A percentile compares a stretch with the other conserved stretches of the same genome.
Conservation (phyloP, 371 early-diverging fungal genomes). For the Gilbertella persicaria region DNA sequence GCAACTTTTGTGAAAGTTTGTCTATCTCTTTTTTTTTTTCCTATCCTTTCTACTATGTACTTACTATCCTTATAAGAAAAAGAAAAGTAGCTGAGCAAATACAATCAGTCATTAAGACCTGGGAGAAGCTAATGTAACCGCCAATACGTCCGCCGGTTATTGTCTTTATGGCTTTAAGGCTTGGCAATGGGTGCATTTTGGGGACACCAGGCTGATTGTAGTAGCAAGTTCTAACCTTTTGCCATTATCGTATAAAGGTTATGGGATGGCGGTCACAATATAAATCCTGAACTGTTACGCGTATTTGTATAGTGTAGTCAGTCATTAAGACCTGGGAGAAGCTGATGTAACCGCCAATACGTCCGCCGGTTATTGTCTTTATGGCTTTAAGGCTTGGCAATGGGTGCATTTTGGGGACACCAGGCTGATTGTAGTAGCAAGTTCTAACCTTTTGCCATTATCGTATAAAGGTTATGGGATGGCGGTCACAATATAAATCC, state of each 20-base stretch:
- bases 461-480: slow-evolving; percentile 14
- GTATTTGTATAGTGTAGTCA: no score
- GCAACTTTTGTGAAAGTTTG: no score
- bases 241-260: slow-evolving; percentile 7
- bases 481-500: slow-evolving; percentile 17
- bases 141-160: slow-evolving; percentile 17
- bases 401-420: slow-evolving; percentile 12
- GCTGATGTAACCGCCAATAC: slow-evolving; percentile 17
- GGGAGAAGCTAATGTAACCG: no score
- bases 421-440: slow-evolving; percentile 18
- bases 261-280: slow-evolving; percentile 17
- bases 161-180: slow-evolving; percentile 12
- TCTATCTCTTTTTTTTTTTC: no score
- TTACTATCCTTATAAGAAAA: no score
- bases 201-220: slow-evolving; percentile 15
- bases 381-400: slow-evolving; percentile 14
- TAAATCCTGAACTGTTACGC: slow-evolving; percentile 18
- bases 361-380: slow-evolving; percentile 15
- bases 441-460: slow-evolving; percentile 16
- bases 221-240: slow-evolving; percentile 21
- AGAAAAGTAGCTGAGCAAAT: slow-evolving; percentile 9
- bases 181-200: slow-evolving; percentile 16
- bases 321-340: no score
- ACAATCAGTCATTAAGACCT: slow-evolving; percentile 14
- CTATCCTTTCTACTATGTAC: no score